Conservation (phyloP, 345 rosid species). For the Brassica rapa region DNA sequence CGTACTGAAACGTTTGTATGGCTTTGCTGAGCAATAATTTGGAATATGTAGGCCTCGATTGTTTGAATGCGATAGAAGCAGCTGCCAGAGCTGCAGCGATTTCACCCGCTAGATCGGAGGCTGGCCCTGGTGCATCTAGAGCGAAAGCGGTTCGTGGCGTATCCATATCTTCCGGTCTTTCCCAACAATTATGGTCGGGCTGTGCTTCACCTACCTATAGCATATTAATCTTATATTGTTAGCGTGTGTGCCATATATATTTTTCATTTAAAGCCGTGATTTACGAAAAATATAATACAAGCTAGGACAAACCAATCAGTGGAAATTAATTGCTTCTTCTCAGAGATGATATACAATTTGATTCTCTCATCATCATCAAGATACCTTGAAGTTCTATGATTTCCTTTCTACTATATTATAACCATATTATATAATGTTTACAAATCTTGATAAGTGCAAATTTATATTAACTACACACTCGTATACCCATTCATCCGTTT, state of each 20-base stretch:
- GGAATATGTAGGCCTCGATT: slow-evolving; percentile 45
- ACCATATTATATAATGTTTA: not conserved
- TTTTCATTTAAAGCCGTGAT: not conserved
- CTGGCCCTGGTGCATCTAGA: slow-evolving; percentile 52
- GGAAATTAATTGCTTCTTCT: slow-evolving; percentile 8
- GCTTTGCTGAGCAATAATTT: slow-evolving; percentile 50
- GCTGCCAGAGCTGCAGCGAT: slow-evolving; percentile 84
- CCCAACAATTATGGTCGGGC: slow-evolving; percentile 74
- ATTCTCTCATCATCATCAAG: slow-evolving; percentile 9
- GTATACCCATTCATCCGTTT: not conserved
- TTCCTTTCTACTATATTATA: not conserved
- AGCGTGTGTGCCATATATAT: not conserved
- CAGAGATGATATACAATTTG: not conserved
- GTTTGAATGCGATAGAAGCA: slow-evolving; percentile 64
- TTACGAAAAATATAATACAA: not conserved
- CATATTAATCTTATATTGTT: not conserved
- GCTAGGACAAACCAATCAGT: not conserved
- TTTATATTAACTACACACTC: not conserved
- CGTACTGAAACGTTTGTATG: slow-evolving; percentile 68
- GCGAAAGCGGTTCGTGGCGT: slow-evolving; percentile 73
- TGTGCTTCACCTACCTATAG: slow-evolving; percentile 58
- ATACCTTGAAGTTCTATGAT: not conserved
- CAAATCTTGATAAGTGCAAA: not conserved
- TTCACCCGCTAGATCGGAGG: slow-evolving; percentile 81
- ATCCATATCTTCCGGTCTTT: slow-evolving; percentile 95